These are phyloP conservation scores for Tricholoma sp. DNA, from an alignment of 768 basidiomycete genomes.

Conservation along the genomic window DNA sequence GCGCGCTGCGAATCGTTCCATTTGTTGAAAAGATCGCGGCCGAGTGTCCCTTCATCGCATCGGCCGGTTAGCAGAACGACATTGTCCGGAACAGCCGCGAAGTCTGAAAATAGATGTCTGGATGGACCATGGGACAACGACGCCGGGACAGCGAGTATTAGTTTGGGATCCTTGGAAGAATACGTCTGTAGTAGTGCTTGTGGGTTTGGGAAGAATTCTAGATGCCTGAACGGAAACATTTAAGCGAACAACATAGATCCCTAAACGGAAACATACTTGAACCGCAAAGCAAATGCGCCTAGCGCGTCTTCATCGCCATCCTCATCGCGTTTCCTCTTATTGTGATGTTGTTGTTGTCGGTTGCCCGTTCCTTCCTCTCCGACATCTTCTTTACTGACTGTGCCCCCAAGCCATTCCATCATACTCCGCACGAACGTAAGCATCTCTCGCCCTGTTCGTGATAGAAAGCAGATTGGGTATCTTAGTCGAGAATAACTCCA, in stretches of 20 bases:
- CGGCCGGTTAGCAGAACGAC: conserved; percentile 81
- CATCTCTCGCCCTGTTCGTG: conserved; percentile 89
- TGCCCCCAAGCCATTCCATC: conserved; percentile 99
- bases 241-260: neutral
- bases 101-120: conserved; percentile 77
- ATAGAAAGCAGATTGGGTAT: conserved; percentile 91
- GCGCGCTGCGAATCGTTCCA: conserved; percentile 85
- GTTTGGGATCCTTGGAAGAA: conserved; percentile 84
- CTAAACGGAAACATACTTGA: conserved; percentile 56
- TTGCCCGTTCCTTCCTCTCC: conserved; percentile 67
- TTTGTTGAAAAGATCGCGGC: conserved; percentile 70
- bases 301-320: conserved; percentile 78
- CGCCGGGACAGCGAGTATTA: conserved; percentile 90
- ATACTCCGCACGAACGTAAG: conserved; percentile 89
- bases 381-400: conserved; percentile 87
- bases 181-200: conserved; percentile 76
- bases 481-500: conserved; percentile 86
- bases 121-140: conserved; percentile 92
- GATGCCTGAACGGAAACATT: conserved; percentile 47
- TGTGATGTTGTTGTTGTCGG: conserved; percentile 33
- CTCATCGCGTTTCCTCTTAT: conserved; percentile 55
- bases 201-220: conserved; percentile 89
- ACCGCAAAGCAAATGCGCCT: conserved; percentile 82
- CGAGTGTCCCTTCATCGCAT: conserved; percentile 76
- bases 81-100: conserved; percentile 79